Percentiles rank a stretch among this genome's conserved stretches.
These are phyloP conservation scores for Dryadomyces sulphureus DNA, from an alignment of 2,329 filamentous ascomycete genomes.

Conservation along the genomic window DNA sequence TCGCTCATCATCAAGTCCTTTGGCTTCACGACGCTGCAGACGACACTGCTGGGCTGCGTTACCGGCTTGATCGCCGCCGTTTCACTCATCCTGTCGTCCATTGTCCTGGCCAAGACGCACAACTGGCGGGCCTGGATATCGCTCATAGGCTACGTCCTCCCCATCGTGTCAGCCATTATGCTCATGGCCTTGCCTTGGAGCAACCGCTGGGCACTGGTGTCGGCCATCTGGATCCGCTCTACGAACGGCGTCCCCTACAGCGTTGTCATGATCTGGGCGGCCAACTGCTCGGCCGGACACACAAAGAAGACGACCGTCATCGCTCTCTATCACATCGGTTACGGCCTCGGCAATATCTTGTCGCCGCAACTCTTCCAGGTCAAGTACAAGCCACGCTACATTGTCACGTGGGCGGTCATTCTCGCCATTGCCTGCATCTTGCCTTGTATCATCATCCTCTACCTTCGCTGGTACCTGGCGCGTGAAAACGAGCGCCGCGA, in stretches of 20 bases:
- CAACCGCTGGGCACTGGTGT: constrained; percentile 4
- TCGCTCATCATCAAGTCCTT: constrained; percentile 11
- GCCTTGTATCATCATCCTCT: constrained; percentile 8
- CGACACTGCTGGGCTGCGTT: constrained; percentile 8
- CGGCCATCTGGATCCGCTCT: constrained; percentile 6
- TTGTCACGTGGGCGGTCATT: constrained; percentile 7
- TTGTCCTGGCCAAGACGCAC: constrained; percentile 2
- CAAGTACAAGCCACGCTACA: constrained; percentile 29
- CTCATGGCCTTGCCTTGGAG: constrained; percentile 5
- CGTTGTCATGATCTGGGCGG: constrained; percentile 25
- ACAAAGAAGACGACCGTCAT: constrained; percentile 52
- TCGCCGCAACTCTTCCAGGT: constrained; percentile 48
- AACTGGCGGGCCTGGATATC: constrained; percentile 7
- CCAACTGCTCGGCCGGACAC: constrained; percentile 37
- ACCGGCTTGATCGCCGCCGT: constrained; percentile 7
- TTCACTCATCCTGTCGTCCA: constrained; percentile 1
- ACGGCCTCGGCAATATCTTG: constrained; percentile 45
- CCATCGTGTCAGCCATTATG: constrained; percentile 5
- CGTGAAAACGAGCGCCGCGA: constrained; percentile 9
- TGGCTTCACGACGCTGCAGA: constrained; percentile 8
- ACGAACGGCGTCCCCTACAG: constrained; percentile 6
- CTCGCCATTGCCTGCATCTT: constrained; percentile 8
- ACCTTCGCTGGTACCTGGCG: constrained; percentile 7
- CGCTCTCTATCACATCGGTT: constrained; percentile 43
- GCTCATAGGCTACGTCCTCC: constrained; percentile 1